Evolutionary conservation across 23 red algal genomes (phyloP).

Genomic region (Pyropia haitanensis): DNA sequence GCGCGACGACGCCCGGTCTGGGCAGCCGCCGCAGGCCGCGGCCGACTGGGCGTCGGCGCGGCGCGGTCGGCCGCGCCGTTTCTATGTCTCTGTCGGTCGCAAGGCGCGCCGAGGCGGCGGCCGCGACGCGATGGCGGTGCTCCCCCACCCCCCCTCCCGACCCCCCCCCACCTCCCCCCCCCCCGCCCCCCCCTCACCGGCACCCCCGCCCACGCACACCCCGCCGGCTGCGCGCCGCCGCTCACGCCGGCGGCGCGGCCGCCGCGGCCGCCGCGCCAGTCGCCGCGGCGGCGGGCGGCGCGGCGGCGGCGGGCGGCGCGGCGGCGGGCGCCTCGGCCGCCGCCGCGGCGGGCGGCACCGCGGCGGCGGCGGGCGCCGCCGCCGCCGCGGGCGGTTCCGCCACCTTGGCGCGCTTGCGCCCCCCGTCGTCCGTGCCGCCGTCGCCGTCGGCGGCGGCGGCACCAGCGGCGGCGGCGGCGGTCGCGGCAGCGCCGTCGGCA

Average conservation of each 20-base stretch:
- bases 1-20: too few relatives aligned
- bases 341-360: not conserved
- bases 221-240: not conserved
- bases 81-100: too few relatives aligned
- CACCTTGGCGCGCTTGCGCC: not conserved
- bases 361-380: not conserved
- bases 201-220: not conserved
- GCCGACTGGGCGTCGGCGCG: too few relatives aligned
- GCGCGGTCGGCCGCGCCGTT: too few relatives aligned
- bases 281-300: not conserved
- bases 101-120: too few relatives aligned
- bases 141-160: too few relatives aligned
- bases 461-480: too few relatives aligned
- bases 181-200: not conserved
- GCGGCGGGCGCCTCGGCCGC: not conserved
- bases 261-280: not conserved
- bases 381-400: conserved; percentile 3
- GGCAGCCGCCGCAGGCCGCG: too few relatives aligned
- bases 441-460: too few relatives aligned
- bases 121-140: too few relatives aligned
- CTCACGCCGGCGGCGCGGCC: not conserved
- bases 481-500: too few relatives aligned
- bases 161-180: not conserved
- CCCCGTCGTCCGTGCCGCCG: too few relatives aligned
- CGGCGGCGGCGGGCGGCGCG: not conserved